Evolutionary conservation across 2,329 filamentous ascomycete species (phyloP), one percentile per base, ranked within the genome.

Genomic region (Hymenoscyphus occultus): DNA sequence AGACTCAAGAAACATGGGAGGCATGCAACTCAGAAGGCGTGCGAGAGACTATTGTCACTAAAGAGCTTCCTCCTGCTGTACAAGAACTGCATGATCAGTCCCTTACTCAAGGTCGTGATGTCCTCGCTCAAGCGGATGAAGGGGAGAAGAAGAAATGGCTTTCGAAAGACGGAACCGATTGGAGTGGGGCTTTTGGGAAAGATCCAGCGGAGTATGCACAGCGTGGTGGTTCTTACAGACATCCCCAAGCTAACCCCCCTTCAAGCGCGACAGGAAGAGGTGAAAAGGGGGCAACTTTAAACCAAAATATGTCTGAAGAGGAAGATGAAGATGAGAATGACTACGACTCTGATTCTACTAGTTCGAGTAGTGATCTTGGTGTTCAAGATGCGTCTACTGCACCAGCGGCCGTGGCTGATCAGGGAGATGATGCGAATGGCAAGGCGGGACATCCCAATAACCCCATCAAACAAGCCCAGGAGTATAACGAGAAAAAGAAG

Each of bases 1-100:
- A 98, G 80, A 97, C 93, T 0, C 96, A 92, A 69, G 94, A 98
- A 79, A 91, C 90, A 0, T 98, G 93, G 92, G 93, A 97, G 77
- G 91, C 93, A 0, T 97, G 94, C 76, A 86, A 90, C 51, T 87
- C 92, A 0, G 93, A 98, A 76, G 94, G 94, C 13, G 91, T 97
- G 0, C 87, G 95, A 1, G 78, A 82, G 14, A 84, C 88, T 63
- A 84, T 86, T 35, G 92, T 97, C 0, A 80, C 84, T 10, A 84
- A 87, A 31, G 90, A 96, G 72, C 81, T 97, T 0, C 91, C 93
- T 0, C 85, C 88, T 0, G 79, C 85, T 12, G 83, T 94, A 0
- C 86, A 90, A 76, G 83, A 89, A 71, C 81, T 97, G 12, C 94
- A 98, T 75, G 91, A 96, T 39, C 82, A 90, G 67, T 94, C 91